These are phyloP conservation scores for Phytophthora megakarya DNA, from an alignment of 352 stramenopile species.

Conservation along the genomic window DNA sequence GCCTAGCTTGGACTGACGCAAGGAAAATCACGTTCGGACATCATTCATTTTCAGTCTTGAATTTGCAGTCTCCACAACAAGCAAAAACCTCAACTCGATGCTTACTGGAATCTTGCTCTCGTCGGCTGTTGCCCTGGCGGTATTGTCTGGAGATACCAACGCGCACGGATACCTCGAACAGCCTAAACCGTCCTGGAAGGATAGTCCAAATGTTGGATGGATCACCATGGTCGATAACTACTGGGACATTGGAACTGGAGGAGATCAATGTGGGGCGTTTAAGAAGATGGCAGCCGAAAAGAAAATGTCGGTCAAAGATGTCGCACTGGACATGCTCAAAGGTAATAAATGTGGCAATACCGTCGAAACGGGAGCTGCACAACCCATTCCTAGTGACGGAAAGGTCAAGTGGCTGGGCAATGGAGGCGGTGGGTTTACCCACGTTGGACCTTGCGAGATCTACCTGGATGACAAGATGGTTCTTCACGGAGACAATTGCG, in stretches of 20 bases:
- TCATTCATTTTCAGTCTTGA: conserved; percentile 7
- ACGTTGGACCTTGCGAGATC: conserved; percentile 46
- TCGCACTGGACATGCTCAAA: conserved; percentile 32
- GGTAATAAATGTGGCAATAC: conserved; percentile 37
- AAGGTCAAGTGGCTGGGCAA: conserved; percentile 35
- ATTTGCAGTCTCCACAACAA: background rate
- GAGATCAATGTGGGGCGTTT: conserved; percentile 25
- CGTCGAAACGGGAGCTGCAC: conserved; percentile 9
- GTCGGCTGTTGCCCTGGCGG: conserved; percentile 2
- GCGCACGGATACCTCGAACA: conserved; percentile 27
- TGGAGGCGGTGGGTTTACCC: conserved; percentile 33
- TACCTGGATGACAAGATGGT: conserved; percentile 49
- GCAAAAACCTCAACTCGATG: background rate
- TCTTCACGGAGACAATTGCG: conserved; percentile 43
- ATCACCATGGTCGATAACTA: conserved; percentile 26
- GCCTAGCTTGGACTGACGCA: background rate
- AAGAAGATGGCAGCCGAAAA: conserved; percentile 28
- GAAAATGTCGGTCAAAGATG: conserved; percentile 29
- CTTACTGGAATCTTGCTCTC: conserved; percentile 2
- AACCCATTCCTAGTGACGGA: conserved; percentile 36
- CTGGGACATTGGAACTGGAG: conserved; percentile 31
- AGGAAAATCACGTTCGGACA: too few relatives aligned
- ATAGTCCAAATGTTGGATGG: conserved; percentile 6
- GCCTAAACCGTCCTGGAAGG: conserved; percentile 15
- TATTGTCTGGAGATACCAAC: background rate